Conservation (phyloP, 2,329 filamentous ascomycete species). For the Bipolaris cookei region DNA sequence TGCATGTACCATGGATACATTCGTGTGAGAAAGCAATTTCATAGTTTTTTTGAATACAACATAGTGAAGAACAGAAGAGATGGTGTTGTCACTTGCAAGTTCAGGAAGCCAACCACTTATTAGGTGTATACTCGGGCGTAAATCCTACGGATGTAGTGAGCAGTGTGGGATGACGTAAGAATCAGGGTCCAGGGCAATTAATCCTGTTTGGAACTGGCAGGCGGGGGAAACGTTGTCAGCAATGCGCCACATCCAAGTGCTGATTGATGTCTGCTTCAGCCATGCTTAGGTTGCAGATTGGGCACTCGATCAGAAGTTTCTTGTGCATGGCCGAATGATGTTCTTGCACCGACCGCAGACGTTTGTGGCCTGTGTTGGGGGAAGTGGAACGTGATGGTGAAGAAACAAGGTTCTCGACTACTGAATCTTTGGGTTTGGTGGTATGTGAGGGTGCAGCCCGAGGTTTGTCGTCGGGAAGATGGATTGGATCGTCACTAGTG, state of each 20-base stretch:
- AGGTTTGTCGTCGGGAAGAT: conserved; percentile 19
- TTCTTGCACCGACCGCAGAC: conserved; percentile 16
- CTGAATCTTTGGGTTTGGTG: conserved; percentile 16
- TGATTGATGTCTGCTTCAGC: conserved; percentile 47
- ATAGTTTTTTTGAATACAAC: background rate
- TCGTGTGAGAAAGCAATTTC: background rate
- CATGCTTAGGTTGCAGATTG: conserved; percentile 46
- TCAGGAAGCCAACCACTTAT: background rate
- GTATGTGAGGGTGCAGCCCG: conserved; percentile 11
- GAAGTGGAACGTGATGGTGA: background rate
- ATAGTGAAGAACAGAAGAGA: too few relatives aligned
- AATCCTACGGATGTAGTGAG: too few relatives aligned
- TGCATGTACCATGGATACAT: background rate
- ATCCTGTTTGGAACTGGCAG: background rate
- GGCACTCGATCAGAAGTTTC: conserved; percentile 45
- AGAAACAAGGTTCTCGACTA: conserved; percentile 8
- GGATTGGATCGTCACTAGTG: conserved; percentile 13
- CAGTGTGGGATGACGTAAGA: conserved; percentile 18
- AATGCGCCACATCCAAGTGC: conserved; percentile 48
- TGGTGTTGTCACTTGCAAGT: background rate
- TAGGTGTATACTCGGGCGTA: too few relatives aligned
- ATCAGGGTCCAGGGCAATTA: conserved; percentile 3
- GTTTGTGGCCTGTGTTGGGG: conserved; percentile 29
- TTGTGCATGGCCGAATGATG: conserved; percentile 23
- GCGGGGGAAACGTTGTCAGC: conserved; percentile 1